A percentile compares a stretch with the other conserved stretches of the same genome.
Conservation (phyloP, 1,139 yeast genomes). For the Pichia cactophila region DNA sequence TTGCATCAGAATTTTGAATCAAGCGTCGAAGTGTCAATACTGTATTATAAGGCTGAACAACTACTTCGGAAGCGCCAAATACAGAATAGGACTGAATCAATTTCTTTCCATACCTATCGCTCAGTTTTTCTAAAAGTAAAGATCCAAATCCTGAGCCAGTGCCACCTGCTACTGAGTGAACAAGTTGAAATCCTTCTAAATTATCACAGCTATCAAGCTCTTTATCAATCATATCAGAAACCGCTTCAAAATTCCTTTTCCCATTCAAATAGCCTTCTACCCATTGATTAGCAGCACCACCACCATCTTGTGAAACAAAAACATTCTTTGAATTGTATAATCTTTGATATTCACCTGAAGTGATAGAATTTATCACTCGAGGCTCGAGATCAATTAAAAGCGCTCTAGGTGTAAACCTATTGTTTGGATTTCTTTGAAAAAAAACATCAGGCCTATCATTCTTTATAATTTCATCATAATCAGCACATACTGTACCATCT, state of each 20-base stretch:
- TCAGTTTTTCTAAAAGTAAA: slow-evolving; percentile 62
- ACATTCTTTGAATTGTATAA: slow-evolving; percentile 82
- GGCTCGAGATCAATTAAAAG: slow-evolving; percentile 85
- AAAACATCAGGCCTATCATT: slow-evolving; percentile 80
- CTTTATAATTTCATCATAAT: slow-evolving; percentile 29
- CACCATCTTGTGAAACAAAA: slow-evolving; percentile 71
- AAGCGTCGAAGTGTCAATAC: slow-evolving; percentile 73
- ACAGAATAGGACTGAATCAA: slow-evolving; percentile 79
- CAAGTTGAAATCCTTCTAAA: slow-evolving; percentile 78
- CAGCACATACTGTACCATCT: slow-evolving; percentile 53
- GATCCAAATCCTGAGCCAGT: slow-evolving; percentile 97
- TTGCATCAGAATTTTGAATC: slow-evolving; percentile 78
- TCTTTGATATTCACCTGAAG: slow-evolving; percentile 29
- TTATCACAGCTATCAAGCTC: slow-evolving; percentile 90
- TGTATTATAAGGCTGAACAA: slow-evolving; percentile 93
- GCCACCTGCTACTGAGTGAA: slow-evolving; percentile 98
- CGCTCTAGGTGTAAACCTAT: slow-evolving; percentile 81
- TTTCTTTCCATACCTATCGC: slow-evolving; percentile 79
- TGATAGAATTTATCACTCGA: slow-evolving; percentile 66
- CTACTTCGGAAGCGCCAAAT: slow-evolving; percentile 87
- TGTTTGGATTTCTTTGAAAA: slow-evolving; percentile 71
- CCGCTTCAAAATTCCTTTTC: slow-evolving; percentile 55
- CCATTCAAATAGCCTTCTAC: slow-evolving; percentile 84
- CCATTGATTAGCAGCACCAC: slow-evolving; percentile 97
- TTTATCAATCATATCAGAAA: slow-evolving; percentile 77